A percentile compares a stretch with the other conserved stretches of the same genome.
These are phyloP conservation scores for Arctostaphylos glauca DNA, from an alignment of 148 eudicot genomes.

Conservation along the genomic window DNA sequence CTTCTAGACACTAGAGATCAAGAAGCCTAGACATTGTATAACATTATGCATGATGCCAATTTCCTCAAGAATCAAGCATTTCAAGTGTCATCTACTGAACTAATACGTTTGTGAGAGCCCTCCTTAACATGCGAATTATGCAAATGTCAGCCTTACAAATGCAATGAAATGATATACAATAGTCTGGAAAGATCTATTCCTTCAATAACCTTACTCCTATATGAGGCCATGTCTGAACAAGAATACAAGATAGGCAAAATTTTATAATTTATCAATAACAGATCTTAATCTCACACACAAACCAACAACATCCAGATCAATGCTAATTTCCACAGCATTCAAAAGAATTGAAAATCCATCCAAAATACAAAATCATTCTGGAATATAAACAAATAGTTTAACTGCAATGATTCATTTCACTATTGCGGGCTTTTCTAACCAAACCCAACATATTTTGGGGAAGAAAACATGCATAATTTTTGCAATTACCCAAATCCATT, in stretches of 20 bases:
- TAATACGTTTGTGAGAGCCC: neutral
- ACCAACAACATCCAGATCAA: neutral
- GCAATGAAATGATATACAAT: neutral
- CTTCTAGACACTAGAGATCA: neutral
- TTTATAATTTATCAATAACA: neutral
- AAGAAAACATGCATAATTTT: too few species aligned
- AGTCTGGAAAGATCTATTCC: neutral
- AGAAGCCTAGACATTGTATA: neutral
- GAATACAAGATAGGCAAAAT: neutral
- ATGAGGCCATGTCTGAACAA: neutral
- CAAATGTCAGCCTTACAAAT: neutral
- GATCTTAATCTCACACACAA: neutral
- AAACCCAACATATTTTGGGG: too few species aligned
- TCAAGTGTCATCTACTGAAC: neutral
- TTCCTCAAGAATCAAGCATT: neutral
- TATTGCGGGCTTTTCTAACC: too few species aligned
- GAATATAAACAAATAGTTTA: neutral
- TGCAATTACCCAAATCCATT: too few species aligned
- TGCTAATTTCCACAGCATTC: neutral
- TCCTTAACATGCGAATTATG: neutral
- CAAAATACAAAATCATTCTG: too few species aligned
- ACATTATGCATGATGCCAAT: neutral
- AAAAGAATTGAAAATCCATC: neutral
- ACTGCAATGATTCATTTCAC: neutral
- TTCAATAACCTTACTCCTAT: neutral